Conservation (phyloP, 2,329 filamentous ascomycete genomes). For the Aureobasidium subglaciale region DNA sequence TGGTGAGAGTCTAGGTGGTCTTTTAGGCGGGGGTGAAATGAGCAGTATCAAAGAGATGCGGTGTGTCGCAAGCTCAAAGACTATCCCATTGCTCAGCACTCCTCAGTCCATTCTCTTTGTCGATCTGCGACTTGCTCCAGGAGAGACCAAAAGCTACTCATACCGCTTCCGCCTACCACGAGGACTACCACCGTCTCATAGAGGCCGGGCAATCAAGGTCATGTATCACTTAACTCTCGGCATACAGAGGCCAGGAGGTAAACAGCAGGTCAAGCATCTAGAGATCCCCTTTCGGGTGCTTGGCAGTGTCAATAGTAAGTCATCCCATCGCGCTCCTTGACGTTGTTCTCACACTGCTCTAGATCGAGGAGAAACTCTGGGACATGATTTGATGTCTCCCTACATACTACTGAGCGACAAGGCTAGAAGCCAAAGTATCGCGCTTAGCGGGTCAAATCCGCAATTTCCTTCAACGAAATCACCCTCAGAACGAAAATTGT, state of each 20-base stretch:
- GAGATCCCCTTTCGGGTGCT: conserved; percentile 89
- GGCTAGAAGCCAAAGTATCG: conserved; percentile 49
- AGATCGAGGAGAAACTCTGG: conserved; percentile 74
- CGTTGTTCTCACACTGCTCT: conserved; percentile 21
- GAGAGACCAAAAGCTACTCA: conserved; percentile 79
- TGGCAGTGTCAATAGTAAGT: conserved; percentile 72
- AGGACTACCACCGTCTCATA: conserved; percentile 84
- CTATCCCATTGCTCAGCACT: conserved; percentile 85
- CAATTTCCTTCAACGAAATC: conserved; percentile 18
- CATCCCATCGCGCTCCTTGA: not conserved
- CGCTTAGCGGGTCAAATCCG: conserved; percentile 17
- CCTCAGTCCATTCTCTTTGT: conserved; percentile 95
- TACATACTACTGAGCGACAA: conserved; percentile 84
- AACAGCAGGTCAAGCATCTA: conserved; percentile 77
- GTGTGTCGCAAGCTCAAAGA: conserved; percentile 74
- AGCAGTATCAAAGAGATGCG: conserved; percentile 96
- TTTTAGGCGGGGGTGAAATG: conserved; percentile 79
- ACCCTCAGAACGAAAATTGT: conserved; percentile 32
- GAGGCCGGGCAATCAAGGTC: conserved; percentile 89
- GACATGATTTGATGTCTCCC: conserved; percentile 89
- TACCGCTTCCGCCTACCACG: conserved; percentile 81
- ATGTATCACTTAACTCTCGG: conserved; percentile 85
- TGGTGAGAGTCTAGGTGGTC: conserved; percentile 77
- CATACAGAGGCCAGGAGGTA: conserved; percentile 77
- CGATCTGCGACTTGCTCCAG: conserved; percentile 77